These are phyloP conservation scores for Camelina neglecta DNA, from an alignment of 345 rosid species.

Conservation along the genomic window DNA sequence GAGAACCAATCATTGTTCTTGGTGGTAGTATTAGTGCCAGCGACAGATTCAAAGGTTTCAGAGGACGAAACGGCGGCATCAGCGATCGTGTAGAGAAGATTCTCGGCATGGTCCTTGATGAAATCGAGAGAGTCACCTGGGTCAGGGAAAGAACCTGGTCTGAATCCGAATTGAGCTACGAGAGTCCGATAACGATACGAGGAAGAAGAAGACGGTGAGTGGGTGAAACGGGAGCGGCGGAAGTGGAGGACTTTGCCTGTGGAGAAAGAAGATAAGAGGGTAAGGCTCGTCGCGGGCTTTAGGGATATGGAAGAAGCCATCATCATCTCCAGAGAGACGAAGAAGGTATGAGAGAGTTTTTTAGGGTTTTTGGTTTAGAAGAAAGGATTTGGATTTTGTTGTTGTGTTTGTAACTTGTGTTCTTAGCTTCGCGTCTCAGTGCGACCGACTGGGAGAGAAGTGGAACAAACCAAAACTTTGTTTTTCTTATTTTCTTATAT, in stretches of 20 bases:
- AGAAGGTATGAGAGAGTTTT: conserved; percentile 15
- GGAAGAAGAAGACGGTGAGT: conserved; percentile 41
- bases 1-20: conserved; percentile 87
- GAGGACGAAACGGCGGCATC: conserved; percentile 86
- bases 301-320: conserved; percentile 49
- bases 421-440: conserved; percentile 24
- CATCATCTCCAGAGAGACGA: not conserved
- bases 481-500: not conserved
- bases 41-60: conserved; percentile 45
- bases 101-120: conserved; percentile 59
- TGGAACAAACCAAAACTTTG: conserved; percentile 16
- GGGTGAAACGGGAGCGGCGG: conserved; percentile 46
- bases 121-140: conserved; percentile 48
- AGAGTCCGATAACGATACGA: conserved; percentile 54
- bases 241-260: conserved; percentile 40
- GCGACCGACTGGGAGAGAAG: conserved; percentile 13
- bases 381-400: conserved; percentile 21
- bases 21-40: conserved; percentile 37
- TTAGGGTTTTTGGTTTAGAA: conserved; percentile 37
- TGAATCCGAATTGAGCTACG: conserved; percentile 68
- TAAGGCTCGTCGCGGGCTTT: conserved; percentile 47
- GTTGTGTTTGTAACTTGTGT: conserved; percentile 2
- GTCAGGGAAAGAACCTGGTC: conserved; percentile 54
- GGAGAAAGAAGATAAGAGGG: conserved; percentile 48
- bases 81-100: conserved; percentile 68